Base-by-base conservation (phyloP, 1,139 yeast species). In the Pichia sp. region DNA sequence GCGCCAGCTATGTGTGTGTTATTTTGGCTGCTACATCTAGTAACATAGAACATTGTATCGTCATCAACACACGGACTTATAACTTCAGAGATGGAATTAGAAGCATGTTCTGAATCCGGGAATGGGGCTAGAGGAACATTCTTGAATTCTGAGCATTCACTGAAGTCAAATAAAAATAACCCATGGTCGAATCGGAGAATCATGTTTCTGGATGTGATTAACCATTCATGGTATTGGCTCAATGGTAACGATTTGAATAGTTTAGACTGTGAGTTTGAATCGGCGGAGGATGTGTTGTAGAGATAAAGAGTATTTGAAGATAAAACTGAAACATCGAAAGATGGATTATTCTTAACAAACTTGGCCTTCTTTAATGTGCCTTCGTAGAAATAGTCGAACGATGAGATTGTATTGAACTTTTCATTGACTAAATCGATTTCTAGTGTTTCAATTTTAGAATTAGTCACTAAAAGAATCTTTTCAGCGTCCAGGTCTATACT, bases 221-320 rank as follows among this genome's bases (percentile, higher is more conserved):
- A 36, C 45, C 54, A 53, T 14, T 55, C 53, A 11, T 47, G 52
- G 35, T 54, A 60, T 18, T 44, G 38, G 2, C 53, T 42, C 4
- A 59, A 40, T 14, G 53, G 47, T 10, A 58, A 40, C 18, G 52
- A 48, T 34, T 53, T 50, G 4, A 45, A 30, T 4, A 30, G 27
- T 19, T 46, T 31, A 7, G 44, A 38, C 8, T 24, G 17, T 11
- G 31, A 6, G 9, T 22, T 22, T 10, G 27, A 32, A 14, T 42
- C 47, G 8, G 46, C 45, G 3, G n/a, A n/a, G n/a, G n/a, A n/a
- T n/a, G 50, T 38, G 20, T 54, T 53, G 38, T 53, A 60, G 12
- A 62, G 42, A n/a, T 53, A 50, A 31, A 62, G 38, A 2, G 58
- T 54, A 11, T 45, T 45, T 2, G 54, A 36, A 7, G 65, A 58